phyloP scores from a whole-genome alignment of 495 filamentous ascomycete genomes.

The Penicillium simplicissimum region DNA sequence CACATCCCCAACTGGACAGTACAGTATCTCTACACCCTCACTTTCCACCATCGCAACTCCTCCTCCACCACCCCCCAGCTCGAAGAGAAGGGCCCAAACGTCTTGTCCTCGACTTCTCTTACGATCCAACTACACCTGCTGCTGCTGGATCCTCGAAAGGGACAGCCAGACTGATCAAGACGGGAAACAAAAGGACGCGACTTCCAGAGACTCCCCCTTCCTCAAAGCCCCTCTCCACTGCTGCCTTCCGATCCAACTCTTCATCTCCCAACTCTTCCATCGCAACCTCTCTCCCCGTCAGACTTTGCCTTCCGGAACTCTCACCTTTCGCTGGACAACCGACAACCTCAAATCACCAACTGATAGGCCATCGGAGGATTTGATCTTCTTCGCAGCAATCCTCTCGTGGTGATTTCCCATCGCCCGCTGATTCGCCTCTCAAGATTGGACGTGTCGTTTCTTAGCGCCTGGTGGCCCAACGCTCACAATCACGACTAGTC shows the following conservation, averaged over 20 bases:
- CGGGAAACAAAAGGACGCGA: constrained; percentile 13
- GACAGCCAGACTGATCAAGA: background rate
- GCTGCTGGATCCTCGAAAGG: background rate
- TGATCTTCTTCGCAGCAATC: background rate
- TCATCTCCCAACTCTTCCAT: background rate
- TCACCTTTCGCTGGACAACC: background rate
- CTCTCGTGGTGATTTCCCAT: constrained; percentile 19
- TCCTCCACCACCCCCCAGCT: constrained; percentile 24
- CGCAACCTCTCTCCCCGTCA: background rate
- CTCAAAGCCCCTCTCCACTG: background rate
- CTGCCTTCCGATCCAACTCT: background rate
- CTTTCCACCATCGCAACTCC: constrained; percentile 23
- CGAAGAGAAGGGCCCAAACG: constrained; percentile 14
- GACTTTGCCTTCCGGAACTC: background rate
- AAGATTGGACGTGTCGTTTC: constrained; percentile 23
- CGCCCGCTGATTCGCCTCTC: constrained; percentile 17
- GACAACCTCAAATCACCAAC: background rate
- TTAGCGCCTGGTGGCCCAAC: constrained; percentile 34
- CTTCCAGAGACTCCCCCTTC: constrained; percentile 10
- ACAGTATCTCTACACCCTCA: constrained; percentile 17
- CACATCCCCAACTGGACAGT: background rate
- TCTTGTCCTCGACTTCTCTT: constrained; percentile 9
- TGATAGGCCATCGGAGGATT: constrained; percentile 3
- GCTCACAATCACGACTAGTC: constrained; percentile 19
- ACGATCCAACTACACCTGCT: background rate